Evolutionary conservation across 2,329 filamentous ascomycete species (phyloP).

Genomic region (Aureobasidium sp.): DNA sequence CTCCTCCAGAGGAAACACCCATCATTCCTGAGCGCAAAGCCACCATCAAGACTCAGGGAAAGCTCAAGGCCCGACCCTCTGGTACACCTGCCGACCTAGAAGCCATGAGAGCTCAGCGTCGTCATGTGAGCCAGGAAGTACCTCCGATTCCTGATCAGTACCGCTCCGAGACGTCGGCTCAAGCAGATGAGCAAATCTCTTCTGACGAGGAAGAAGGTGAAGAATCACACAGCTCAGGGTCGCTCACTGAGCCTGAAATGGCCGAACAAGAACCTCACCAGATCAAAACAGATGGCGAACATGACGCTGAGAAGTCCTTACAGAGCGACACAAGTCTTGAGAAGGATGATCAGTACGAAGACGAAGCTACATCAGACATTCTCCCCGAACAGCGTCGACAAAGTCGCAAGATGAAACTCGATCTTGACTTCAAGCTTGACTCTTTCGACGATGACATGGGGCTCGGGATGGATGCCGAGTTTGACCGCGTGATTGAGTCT

Average conservation of each 20-base stretch:
- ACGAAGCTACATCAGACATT: neutral
- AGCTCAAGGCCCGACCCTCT: conserved; percentile 81
- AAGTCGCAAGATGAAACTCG: conserved; percentile 23
- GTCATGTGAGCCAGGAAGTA: conserved; percentile 71
- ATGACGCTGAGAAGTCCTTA: conserved; percentile 12
- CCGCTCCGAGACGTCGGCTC: conserved; percentile 19
- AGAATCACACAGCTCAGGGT: neutral
- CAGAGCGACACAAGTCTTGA: conserved; percentile 20
- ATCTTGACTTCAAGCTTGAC: conserved; percentile 70
- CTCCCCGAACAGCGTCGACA: conserved; percentile 8
- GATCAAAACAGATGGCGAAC: neutral
- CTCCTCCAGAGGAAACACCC: conserved; percentile 41
- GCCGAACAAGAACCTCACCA: neutral
- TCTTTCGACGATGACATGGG: conserved; percentile 63
- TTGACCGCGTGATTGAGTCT: conserved; percentile 87
- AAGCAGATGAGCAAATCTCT: neutral
- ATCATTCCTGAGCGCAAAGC: conserved; percentile 73
- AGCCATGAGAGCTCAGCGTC: conserved; percentile 71
- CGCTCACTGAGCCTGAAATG: conserved; percentile 17
- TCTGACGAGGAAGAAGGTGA: neutral
- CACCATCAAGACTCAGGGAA: conserved; percentile 80
- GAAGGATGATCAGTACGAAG: conserved; percentile 16
- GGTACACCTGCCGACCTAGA: conserved; percentile 77
- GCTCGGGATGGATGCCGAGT: conserved; percentile 81
- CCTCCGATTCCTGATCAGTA: conserved; percentile 28